Percentiles rank a stretch among this genome's conserved stretches.
Evolutionary conservation across 2,329 filamentous ascomycete species (phyloP).

Genomic region (Clonostachys rhizophaga): DNA sequence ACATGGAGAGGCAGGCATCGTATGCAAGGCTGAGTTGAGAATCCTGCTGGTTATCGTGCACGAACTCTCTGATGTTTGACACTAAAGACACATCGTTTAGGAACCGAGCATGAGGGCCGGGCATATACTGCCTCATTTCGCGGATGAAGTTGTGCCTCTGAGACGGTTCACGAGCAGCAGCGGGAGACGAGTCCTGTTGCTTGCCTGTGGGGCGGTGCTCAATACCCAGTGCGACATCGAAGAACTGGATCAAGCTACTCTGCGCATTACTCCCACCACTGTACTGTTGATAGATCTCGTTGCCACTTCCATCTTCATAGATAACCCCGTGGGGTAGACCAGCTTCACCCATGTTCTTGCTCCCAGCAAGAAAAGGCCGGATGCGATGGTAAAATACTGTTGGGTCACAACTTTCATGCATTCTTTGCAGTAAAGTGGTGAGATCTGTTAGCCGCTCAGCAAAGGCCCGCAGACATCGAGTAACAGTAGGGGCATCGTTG

Average conservation of each 20-base stretch:
- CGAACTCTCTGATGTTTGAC: conserved; percentile 84
- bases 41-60: conserved; percentile 40
- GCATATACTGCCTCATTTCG: conserved; percentile 98
- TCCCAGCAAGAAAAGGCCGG: conserved; percentile 90
- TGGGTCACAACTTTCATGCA: conserved; percentile 95
- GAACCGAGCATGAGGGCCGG: conserved; percentile 85
- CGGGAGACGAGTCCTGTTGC: conserved; percentile 12
- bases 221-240: conserved; percentile 85
- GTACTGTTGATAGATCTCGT: conserved; percentile 72
- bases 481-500: conserved; percentile 67
- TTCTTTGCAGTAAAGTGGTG: conserved; percentile 70
- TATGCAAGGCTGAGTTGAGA: conserved; percentile 73
- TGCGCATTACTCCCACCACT: conserved; percentile 95
- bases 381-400: conserved; percentile 95
- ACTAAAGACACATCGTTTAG: conserved; percentile 73
- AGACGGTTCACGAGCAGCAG: conserved; percentile 3
- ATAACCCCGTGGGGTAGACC: conserved; percentile 83
- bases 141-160: conserved; percentile 78
- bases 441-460: conserved; percentile 87
- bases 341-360: conserved; percentile 96
- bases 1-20: conserved; percentile 78
- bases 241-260: conserved; percentile 95
- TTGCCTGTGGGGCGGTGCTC: conserved; percentile 84
- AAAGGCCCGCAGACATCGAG: conserved; percentile 71
- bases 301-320: conserved; percentile 75